These are phyloP conservation scores for Solanum bulbocastanum DNA, from an alignment of 257 asterid genomes.

Conservation along the genomic window DNA sequence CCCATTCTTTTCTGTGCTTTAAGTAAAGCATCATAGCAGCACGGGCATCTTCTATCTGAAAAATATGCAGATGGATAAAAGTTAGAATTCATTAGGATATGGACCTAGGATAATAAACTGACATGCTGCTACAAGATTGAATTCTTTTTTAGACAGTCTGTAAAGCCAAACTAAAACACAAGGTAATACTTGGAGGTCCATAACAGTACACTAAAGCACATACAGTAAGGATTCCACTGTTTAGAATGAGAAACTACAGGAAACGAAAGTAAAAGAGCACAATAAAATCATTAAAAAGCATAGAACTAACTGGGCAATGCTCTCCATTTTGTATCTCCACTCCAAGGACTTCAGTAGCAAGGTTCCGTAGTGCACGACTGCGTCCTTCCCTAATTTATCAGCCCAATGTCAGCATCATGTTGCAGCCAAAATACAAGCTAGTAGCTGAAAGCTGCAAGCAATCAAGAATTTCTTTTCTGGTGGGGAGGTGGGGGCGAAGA, in stretches of 20 bases:
- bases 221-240: background rate
- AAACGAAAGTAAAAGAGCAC: background rate
- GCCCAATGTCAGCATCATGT: background rate
- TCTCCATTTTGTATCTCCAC: conserved; percentile 88
- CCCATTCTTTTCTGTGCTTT: conserved; percentile 64
- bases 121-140: background rate
- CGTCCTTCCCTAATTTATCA: conserved; percentile 74
- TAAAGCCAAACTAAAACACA: background rate
- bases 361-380: conserved; percentile 70
- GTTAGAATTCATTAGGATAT: background rate
- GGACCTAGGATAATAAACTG: background rate
- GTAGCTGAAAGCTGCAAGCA: background rate
- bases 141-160: background rate
- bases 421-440: background rate
- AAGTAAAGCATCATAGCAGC: conserved; percentile 87
- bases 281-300: background rate
- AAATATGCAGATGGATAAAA: background rate
- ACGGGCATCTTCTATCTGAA: conserved; percentile 81
- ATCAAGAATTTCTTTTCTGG: background rate
- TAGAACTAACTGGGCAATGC: conserved; percentile 78
- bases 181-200: background rate
- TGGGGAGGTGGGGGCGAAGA: background rate
- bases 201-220: background rate
- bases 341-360: conserved; percentile 55
- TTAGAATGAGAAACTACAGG: background rate